Conservation (phyloP, 2,329 filamentous ascomycete genomes). For the Trichoderma sp. region DNA sequence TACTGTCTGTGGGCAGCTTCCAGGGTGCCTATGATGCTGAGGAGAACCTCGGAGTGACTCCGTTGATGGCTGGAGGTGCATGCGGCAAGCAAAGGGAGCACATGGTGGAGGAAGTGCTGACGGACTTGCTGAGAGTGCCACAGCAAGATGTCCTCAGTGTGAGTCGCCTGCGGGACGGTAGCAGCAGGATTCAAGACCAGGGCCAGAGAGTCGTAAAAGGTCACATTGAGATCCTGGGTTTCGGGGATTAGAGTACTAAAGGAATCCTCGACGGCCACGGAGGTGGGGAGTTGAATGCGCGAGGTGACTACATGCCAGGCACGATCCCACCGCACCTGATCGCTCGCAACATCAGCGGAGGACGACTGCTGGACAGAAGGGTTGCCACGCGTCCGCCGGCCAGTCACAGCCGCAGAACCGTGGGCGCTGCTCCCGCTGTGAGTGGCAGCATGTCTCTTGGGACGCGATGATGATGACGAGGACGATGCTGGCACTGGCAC, state of each 20-base stretch:
- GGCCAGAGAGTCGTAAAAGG: slow-evolving; percentile 52
- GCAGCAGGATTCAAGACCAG: slow-evolving; percentile 49
- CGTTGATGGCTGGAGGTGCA: slow-evolving; percentile 46
- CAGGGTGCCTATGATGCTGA: slow-evolving; percentile 54
- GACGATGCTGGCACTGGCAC: slow-evolving; percentile 23
- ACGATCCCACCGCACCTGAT: slow-evolving; percentile 57
- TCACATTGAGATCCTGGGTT: slow-evolving; percentile 41
- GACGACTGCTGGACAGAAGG: slow-evolving; percentile 13
- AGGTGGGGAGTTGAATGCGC: slow-evolving; percentile 54
- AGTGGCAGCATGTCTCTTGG: slow-evolving; percentile 22
- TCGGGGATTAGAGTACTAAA: slow-evolving; percentile 48
- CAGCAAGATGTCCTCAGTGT: slow-evolving; percentile 54
- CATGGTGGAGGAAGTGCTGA: slow-evolving; percentile 58
- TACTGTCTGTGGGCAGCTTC: slow-evolving; percentile 59
- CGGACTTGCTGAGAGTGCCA: slow-evolving; percentile 62
- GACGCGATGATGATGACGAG: slow-evolving; percentile 22
- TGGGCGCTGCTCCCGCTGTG: neutral
- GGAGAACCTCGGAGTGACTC: slow-evolving; percentile 46
- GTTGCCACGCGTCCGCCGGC: slow-evolving; percentile 12
- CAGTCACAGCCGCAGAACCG: neutral
- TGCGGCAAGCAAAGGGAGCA: slow-evolving; percentile 52
- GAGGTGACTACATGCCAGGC: slow-evolving; percentile 62
- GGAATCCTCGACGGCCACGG: slow-evolving; percentile 52
- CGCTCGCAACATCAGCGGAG: slow-evolving; percentile 30
- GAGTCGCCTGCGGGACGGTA: slow-evolving; percentile 46